Evolutionary conservation across 371 early-diverging fungal genomes (phyloP), one percentile per base, ranked within the genome.

Genomic region (Actinomortierella ambigua): DNA sequence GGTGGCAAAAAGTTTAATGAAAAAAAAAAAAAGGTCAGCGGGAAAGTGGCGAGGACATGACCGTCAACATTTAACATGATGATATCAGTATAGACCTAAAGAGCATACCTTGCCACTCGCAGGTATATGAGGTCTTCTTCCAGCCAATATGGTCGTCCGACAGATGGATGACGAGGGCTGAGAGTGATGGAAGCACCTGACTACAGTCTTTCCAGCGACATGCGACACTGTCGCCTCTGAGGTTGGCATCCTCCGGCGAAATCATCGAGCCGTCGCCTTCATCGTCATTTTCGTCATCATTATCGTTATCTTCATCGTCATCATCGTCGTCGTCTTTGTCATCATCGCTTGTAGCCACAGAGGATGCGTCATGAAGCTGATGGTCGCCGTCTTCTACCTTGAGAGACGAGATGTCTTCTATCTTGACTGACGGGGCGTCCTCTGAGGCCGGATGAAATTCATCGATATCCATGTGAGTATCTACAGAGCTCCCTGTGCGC

Each of bases 71-170:
- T 34, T 6, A 11, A 34, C 11, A 34, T 34, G 34, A 34, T 6
- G 4, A 11, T 34, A 34, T n/a, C n/a, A n/a, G 13, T 20, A 48
- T 3, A 48, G 8, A 2, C 48, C 2, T 18, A 48, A 18, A 46
- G 22, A 15, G 22, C 48, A 52, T 59, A 63, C 69, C 73, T 59
- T 73, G 60, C 89, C 89, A 89, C 50, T 86, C 82, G 53, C 89
- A 89, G 49, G 69, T 79, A 55, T 89, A 89, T 15, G 80, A 79
- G 3, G 83, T 80, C 53, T 82, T 81, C 53, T 87, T 89, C 82
- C 85, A 84, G 14, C 89, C 89, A 20, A 89, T 81, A 59, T 89
- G 89, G 53, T 84, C 88, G 70, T 84, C 82, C 18, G 88, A 85
- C 7, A 87, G 65, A 69, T 87, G 88, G 18, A 76, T 53, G 8